Evolutionary conservation across 331 rosid genomes (phyloP), one percentile per base, ranked within the genome.

Genomic region (Rosa hybrid): DNA sequence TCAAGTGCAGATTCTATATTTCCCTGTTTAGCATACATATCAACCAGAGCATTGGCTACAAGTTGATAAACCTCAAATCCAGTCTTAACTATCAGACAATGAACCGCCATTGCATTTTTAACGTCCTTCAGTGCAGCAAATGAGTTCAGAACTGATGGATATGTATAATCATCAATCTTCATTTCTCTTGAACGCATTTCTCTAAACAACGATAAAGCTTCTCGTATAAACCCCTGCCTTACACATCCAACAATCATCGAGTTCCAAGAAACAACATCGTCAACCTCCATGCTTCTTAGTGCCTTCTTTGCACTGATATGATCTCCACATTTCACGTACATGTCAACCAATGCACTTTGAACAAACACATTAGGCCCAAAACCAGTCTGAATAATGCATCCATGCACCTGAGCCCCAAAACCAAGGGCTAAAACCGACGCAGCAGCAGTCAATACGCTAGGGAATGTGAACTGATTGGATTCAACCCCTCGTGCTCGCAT

Each of bases 191-290:
- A 81, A 79, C 81, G 93, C 97, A 93, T 91, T 68, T 79, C 88
- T 67, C 81, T 83, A 79, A 93, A 91, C 74, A 93, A 74, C 75
- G 56, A 69, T 68, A 87, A 82, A 76, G 90, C 97, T 88, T 91
- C 93, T 76, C 83, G 85, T 75, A 78, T 74, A 68, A 87, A 82
- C 6, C 94, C 91, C 51, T 90, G 90, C 78, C 89, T 80, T 67
- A 87, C 93, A 81, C 90, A 90, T 81, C 98, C 97, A 81, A 91
- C 91, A 70, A 93, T 90, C 91, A 90, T 85, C 30, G 97, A 90
- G 81, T 93, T 93, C 92, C 94, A 93, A 3, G 97, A 91, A 56
- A 93, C 84, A 53, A 89, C 82, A 77, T 91, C 91, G 12, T 86
- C 92, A 50, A 74, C 83, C 74, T 90, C 91, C 98, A 93, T 90